Conservation (phyloP, 129 eudicot genomes). For the Rutidosis leptorrhynchoides region DNA sequence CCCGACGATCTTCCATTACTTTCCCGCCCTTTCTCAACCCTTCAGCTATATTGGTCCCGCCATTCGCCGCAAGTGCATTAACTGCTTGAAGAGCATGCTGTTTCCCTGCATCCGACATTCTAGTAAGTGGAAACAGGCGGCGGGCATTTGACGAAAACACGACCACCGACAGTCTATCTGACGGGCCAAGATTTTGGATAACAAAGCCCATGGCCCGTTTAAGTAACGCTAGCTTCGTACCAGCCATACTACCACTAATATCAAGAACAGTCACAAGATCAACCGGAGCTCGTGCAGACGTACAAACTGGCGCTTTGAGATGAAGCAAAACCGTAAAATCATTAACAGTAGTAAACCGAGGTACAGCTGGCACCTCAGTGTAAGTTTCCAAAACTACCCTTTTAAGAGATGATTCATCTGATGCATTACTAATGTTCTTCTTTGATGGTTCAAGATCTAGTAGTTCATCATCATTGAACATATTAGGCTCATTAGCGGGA, state of each 20-base stretch:
- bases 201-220: slow-evolving; percentile 94
- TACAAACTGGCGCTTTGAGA: slow-evolving; percentile 62
- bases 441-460: slow-evolving; percentile 32
- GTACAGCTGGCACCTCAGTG: slow-evolving; percentile 55
- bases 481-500: slow-evolving; percentile 55
- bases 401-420: slow-evolving; percentile 25
- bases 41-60: slow-evolving; percentile 86
- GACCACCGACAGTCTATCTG: slow-evolving; percentile 67
- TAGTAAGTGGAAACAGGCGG: slow-evolving; percentile 66
- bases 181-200: slow-evolving; percentile 77
- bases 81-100: slow-evolving; percentile 66
- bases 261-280: slow-evolving; percentile 92
- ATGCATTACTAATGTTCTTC: slow-evolving; percentile 2
- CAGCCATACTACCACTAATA: slow-evolving; percentile 91
- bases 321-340: slow-evolving; percentile 56
- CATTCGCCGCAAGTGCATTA: slow-evolving; percentile 64
- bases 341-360: slow-evolving; percentile 27
- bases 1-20: slow-evolving; percentile 68
- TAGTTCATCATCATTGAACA: slow-evolving; percentile 59
- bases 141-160: slow-evolving; percentile 81
- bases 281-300: slow-evolving; percentile 63
- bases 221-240: slow-evolving; percentile 73
- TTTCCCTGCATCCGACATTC: slow-evolving; percentile 71
- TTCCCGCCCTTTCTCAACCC: slow-evolving; percentile 72
- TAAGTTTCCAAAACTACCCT: slow-evolving; percentile 44